Evolutionary conservation across 208 protist genomes (phyloP), one percentile per base, ranked within the genome.

Genomic region (Acanthamoeba polyphaga): DNA sequence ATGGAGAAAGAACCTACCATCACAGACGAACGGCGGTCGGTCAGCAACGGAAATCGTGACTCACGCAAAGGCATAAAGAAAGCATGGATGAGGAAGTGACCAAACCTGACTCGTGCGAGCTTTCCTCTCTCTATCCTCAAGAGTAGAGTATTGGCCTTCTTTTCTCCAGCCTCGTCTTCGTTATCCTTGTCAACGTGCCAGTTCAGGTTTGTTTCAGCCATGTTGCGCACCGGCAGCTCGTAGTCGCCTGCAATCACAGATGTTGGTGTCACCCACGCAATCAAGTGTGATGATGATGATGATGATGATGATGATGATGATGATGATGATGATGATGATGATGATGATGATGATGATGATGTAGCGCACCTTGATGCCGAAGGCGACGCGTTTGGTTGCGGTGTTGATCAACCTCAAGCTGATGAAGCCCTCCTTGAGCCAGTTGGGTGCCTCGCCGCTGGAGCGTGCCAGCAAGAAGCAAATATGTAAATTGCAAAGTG

Each of bases 111-210:
- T 29, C 80, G 80, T 19, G 51, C 6, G n/a, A 88, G 80, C 12
- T 88, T 58, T 13, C 51, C 80, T 8, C 46, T 34, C 51, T 88
- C 80, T 3, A 88, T 64, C 13, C 80, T 9, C 24, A 88, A 22
- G 0, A 88, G 49, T 1, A 88, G 80, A 55, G n/a, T 58, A 24
- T 85, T 43, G 27, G 22, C 9, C 53, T 58, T 85, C n/a, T 85
- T 85, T 10, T n/a, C 24, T 1, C 19, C 10, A 19, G 62, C 80
- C 1, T 51, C 24, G 1, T 82, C 74, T 9, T 82, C 74, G 27
- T 34, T 27, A 49, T 88, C n/a, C 53, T 88, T 88, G 51, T 88
- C 80, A 13, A 88, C 80, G 51, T 88, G 80, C 80, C 80, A 88
- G 53, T 88, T 88, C 3, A 88, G 51, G 53, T 88, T 88, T 0